A percentile compares a stretch with the other conserved stretches of the same genome.
These are phyloP conservation scores for Hippophae tibetana DNA, from an alignment of 306 rosid species.

Conservation along the genomic window DNA sequence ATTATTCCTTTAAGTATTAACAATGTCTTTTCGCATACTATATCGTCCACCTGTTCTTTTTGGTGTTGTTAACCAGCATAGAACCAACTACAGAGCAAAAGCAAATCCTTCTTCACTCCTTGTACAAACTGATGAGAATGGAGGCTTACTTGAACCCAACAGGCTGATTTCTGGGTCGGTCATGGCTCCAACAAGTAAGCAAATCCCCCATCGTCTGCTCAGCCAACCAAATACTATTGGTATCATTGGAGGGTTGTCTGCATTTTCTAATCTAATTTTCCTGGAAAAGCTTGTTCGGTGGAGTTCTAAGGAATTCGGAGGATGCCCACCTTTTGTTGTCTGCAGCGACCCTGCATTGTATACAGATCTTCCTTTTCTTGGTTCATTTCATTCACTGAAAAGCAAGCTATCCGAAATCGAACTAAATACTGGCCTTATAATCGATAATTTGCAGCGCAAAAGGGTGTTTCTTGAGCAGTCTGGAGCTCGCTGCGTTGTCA, in stretches of 20 bases:
- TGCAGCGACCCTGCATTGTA: slow-evolving; percentile 56
- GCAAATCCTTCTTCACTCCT: slow-evolving; percentile 31
- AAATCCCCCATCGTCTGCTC: slow-evolving; percentile 21
- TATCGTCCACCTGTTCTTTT: slow-evolving; percentile 25
- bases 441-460: slow-evolving; percentile 40
- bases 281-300: slow-evolving; percentile 73
- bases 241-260: slow-evolving; percentile 69
- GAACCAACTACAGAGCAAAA: slow-evolving; percentile 20
- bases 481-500: slow-evolving; percentile 49
- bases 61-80: slow-evolving; percentile 21
- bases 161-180: slow-evolving; percentile 14
- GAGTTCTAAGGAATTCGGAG: slow-evolving; percentile 45
- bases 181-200: slow-evolving; percentile 20
- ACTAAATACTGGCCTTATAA: slow-evolving; percentile 21
- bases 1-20: background rate
- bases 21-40: slow-evolving; percentile 26
- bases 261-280: slow-evolving; percentile 62
- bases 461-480: slow-evolving; percentile 41
- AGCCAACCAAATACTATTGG: slow-evolving; percentile 65
- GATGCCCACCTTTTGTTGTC: slow-evolving; percentile 67
- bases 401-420: slow-evolving; percentile 18
- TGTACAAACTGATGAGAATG: slow-evolving; percentile 34
- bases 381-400: slow-evolving; percentile 23
- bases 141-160: slow-evolving; percentile 23
- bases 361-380: slow-evolving; percentile 27